Conservation (phyloP, 495 filamentous ascomycete species). For the Melanomma pulvis-pyrius region DNA sequence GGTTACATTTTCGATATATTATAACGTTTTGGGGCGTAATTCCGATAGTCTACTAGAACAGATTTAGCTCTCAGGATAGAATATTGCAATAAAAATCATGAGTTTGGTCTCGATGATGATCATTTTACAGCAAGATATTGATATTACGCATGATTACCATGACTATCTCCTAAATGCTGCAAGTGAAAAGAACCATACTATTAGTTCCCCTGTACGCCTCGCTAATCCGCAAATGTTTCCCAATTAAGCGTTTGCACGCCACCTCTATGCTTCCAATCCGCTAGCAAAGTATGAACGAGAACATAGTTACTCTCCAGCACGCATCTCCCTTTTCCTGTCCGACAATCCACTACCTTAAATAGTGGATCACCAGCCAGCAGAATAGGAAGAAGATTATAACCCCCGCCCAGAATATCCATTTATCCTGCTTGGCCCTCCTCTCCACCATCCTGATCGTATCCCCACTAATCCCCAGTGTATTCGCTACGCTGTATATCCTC, state of each 20-base stretch:
- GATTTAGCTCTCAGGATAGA: too few relatives aligned
- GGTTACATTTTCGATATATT: too few relatives aligned
- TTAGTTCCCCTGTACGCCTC: slow-evolving; percentile 2
- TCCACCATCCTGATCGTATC: slow-evolving; percentile 98
- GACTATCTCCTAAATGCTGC: background rate
- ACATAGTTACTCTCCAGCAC: background rate
- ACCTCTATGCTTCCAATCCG: background rate
- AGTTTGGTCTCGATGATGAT: too few relatives aligned
- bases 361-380: slow-evolving; percentile 87
- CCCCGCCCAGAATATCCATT: slow-evolving; percentile 95
- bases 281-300: slow-evolving; percentile 18
- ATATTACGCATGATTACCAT: background rate
- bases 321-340: slow-evolving; percentile 19
- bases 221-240: slow-evolving; percentile 4
- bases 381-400: slow-evolving; percentile 89
- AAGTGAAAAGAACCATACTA: background rate
- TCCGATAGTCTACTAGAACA: too few relatives aligned
- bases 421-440: slow-evolving; percentile 87
- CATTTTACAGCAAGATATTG: too few relatives aligned
- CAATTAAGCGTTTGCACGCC: background rate
- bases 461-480: slow-evolving; percentile 88
- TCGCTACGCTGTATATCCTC: slow-evolving; percentile 86
- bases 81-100: too few relatives aligned
- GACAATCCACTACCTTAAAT: slow-evolving; percentile 60
- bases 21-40: too few relatives aligned